Conservation (phyloP, 805 yeast genomes). For the Candida sithepensis region DNA sequence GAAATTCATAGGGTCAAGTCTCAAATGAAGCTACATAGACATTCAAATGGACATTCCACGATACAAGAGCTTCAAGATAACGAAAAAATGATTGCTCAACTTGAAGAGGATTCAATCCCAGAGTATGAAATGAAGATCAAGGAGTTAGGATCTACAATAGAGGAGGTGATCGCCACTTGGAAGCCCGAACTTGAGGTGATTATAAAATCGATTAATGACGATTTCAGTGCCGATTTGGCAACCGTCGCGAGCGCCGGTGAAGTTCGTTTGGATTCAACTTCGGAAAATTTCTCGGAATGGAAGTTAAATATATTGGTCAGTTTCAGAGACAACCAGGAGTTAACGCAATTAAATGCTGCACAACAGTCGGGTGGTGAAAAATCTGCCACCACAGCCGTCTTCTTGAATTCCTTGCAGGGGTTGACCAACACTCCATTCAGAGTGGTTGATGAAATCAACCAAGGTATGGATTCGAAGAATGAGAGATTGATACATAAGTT, state of each 20-base stretch:
- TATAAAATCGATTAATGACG: conserved; percentile 52
- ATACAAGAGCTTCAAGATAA: conserved; percentile 35
- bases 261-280: conserved; percentile 52
- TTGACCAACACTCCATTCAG: conserved; percentile 86
- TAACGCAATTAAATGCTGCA: conserved; percentile 73
- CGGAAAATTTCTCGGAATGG: conserved; percentile 68
- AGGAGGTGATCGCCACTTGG: conserved; percentile 40
- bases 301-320: conserved; percentile 77
- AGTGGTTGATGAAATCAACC: conserved; percentile 96
- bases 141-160: conserved; percentile 36
- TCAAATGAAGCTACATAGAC: conserved; percentile 31
- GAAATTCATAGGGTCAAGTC: conserved; percentile 41
- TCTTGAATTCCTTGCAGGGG: conserved; percentile 86
- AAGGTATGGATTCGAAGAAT: conserved; percentile 95
- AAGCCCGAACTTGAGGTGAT: conserved; percentile 56
- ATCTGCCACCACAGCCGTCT: conserved; percentile 90
- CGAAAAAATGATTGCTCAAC: conserved; percentile 33
- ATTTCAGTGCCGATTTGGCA: conserved; percentile 64
- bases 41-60: conserved; percentile 27
- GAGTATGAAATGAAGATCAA: conserved; percentile 29
- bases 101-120: conserved; percentile 38
- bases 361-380: conserved; percentile 98
- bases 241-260: conserved; percentile 87
- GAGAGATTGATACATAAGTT: conserved; percentile 83
- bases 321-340: conserved; percentile 73